Evolutionary conservation across 1,284 basidiomycete species (phyloP), one percentile per base, ranked within the genome.

Genomic region (Marasmius fiardii): DNA sequence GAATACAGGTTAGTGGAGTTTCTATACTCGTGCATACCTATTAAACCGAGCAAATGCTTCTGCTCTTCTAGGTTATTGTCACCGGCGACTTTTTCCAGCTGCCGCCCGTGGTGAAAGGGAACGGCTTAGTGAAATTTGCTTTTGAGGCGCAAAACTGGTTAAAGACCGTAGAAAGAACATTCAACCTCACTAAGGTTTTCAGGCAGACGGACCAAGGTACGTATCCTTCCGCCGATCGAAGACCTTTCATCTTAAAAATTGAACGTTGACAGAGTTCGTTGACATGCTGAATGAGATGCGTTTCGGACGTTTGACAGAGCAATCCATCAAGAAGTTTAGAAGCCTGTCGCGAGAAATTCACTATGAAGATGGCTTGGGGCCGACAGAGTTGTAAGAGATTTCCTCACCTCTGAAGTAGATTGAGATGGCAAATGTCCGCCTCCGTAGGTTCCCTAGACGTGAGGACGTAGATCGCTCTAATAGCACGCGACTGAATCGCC

Each of bases 1-100:
- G 95, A 1, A 95, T 99, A 33, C 94, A 96, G 78, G 91, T 91
- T 39, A 23, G 72, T 54, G 47, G 49, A 5, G 53, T 2, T 43
- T 11, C 10, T 24, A n/a, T 50, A 28, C 16, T 37, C 5, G 34
- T 43, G 37, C 51, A 18, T 34, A 49, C 23, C 14, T 43, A 18
- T 31, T 41, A 57, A 51, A 58, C 55, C 34, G 55, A 57, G 60
- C 14, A 61, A n/a, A n/a, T n/a, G n/a, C n/a, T 23, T 31, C 31
- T 45, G 47, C 47, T 50, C 34, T 18, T 18, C 23, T 58, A 78
- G 87, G 74, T 99, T 58, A 83, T 95, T 59, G 79, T 97, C 12
- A 95, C 93, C 0, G 95, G 95, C 21, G 95, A 99, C 68, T 99
- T 98, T 73, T 97, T 93, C 73, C 95, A 99, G 70, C 77, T 99